phyloP scores from a whole-genome alignment of 805 yeast genomes.

The Nakazawaea ishiwadae region DNA sequence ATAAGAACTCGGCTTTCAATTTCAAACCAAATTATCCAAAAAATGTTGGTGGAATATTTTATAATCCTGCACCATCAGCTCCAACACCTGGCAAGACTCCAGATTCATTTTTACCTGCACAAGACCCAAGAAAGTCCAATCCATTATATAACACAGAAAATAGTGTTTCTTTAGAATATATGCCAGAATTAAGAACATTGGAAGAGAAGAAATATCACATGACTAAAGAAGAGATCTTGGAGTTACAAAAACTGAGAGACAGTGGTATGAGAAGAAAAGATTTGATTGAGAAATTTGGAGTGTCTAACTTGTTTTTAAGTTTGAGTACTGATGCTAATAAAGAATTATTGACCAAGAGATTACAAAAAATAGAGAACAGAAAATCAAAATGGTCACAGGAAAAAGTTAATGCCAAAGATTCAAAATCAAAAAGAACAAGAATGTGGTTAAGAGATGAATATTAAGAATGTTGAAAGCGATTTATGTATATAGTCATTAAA shows the following conservation, averaged over 20 bases:
- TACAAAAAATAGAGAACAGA: neutral
- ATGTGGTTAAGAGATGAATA: constrained; percentile 14
- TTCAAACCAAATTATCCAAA: constrained; percentile 27
- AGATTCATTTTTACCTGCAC: constrained; percentile 26
- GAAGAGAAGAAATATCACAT: constrained; percentile 23
- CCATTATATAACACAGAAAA: constrained; percentile 18
- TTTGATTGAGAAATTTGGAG: constrained; percentile 23
- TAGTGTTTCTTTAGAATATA: constrained; percentile 17
- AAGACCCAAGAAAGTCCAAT: constrained; percentile 25
- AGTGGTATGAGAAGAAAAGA: constrained; percentile 25
- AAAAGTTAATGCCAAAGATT: constrained; percentile 16
- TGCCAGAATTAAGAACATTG: constrained; percentile 24
- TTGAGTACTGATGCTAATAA: constrained; percentile 23
- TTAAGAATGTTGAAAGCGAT: neutral
- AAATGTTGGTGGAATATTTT: constrained; percentile 22
- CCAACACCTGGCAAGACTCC: constrained; percentile 28
- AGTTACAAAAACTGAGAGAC: constrained; percentile 26
- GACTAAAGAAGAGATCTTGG: constrained; percentile 19
- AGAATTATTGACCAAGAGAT: constrained; percentile 11
- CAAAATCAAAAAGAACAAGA: constrained; percentile 16
- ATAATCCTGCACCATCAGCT: constrained; percentile 32
- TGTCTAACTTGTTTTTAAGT: constrained; percentile 26
- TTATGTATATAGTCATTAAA: no score
- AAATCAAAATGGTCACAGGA: constrained; percentile 15
- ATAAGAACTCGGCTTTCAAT: constrained; percentile 32